These are phyloP conservation scores for Marsdenia floribunda DNA, from an alignment of 257 asterid species.

Conservation along the genomic window DNA sequence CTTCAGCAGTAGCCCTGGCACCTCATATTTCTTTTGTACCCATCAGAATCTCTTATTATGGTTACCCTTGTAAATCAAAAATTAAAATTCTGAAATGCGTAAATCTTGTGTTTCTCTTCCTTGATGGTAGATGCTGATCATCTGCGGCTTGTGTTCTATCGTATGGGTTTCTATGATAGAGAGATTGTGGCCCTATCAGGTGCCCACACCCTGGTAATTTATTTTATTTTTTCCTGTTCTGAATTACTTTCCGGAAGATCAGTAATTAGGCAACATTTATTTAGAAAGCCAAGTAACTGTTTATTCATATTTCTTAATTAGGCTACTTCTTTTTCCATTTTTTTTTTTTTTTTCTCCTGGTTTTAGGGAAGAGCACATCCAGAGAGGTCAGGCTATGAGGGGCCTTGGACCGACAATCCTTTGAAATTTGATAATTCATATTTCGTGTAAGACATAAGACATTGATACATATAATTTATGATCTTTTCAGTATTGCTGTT, in stretches of 20 bases:
- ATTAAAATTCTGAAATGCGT: not conserved
- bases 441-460: slow-evolving; percentile 52
- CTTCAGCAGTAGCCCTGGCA: not conserved
- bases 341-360: not conserved
- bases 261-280: not conserved
- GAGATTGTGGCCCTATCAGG: slow-evolving; percentile 95
- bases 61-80: not conserved
- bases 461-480: slow-evolving; percentile 5
- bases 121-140: slow-evolving; percentile 66
- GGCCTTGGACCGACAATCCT: slow-evolving; percentile 93
- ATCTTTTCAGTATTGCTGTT: slow-evolving; percentile 3
- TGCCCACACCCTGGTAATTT: slow-evolving; percentile 85
- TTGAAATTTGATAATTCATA: slow-evolving; percentile 90
- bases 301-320: too few relatives aligned
- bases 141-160: slow-evolving; percentile 69
- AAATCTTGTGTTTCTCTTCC: slow-evolving; percentile 10
- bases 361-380: slow-evolving; percentile 95
- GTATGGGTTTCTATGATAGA: slow-evolving; percentile 93
- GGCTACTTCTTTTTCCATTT: not conserved
- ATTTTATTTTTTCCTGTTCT: slow-evolving; percentile 6
- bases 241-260: not conserved
- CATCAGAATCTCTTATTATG: too few relatives aligned
- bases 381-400: slow-evolving; percentile 98
- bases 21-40: not conserved
- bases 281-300: not conserved